phyloP scores from a whole-genome alignment of 225 moss, liverwort and hornwort genomes.

The Polytrichum formosum region DNA sequence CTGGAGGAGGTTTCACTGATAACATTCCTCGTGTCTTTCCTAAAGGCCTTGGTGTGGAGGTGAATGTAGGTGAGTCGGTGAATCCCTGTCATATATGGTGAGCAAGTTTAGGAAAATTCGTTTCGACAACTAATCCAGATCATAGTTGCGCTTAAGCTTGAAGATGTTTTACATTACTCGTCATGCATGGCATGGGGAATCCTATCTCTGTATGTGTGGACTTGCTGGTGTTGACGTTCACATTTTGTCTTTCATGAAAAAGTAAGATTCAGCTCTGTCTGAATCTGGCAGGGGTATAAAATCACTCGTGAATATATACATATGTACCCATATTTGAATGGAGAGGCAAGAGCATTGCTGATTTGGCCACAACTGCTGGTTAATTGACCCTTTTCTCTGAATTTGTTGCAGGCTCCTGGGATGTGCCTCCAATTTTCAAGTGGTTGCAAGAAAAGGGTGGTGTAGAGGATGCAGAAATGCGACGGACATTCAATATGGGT shows the following conservation, averaged over 20 bases:
- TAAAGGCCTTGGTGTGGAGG: slow-evolving; percentile 64
- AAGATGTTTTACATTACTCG: no score
- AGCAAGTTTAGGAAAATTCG: no score
- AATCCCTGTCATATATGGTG: not conserved
- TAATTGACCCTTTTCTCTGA: not conserved
- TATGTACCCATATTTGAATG: not conserved
- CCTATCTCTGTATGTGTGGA: no score
- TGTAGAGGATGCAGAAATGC: slow-evolving; percentile 61
- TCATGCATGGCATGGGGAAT: no score
- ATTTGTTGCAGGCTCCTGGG: slow-evolving; percentile 45
- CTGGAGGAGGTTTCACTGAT: slow-evolving; percentile 94
- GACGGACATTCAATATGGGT: slow-evolving; percentile 90
- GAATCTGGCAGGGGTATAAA: no score
- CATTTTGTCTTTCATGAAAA: no score
- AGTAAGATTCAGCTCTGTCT: no score
- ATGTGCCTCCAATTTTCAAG: slow-evolving; percentile 74
- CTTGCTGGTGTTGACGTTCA: no score
- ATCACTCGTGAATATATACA: not conserved
- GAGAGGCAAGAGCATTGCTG: not conserved
- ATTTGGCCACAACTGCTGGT: not conserved
- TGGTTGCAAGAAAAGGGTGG: slow-evolving; percentile 53
- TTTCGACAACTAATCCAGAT: no score
- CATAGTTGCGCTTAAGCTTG: no score
- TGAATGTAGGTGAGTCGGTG: slow-evolving; percentile 39
- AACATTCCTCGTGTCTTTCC: slow-evolving; percentile 93